Conservation (phyloP, 306 rosid species). For the Bauhinia variegata region DNA sequence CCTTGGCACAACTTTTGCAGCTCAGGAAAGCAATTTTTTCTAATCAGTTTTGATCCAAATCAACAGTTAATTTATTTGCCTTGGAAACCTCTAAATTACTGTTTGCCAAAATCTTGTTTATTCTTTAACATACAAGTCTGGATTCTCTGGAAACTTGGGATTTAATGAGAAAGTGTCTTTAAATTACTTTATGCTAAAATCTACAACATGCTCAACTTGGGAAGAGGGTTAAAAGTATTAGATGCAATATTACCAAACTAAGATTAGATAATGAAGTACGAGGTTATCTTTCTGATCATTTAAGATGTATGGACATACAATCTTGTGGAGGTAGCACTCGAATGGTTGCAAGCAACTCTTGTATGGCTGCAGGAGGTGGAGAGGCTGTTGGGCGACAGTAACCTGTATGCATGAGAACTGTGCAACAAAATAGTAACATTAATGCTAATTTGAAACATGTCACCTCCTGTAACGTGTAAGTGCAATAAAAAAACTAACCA, state of each 20-base stretch:
- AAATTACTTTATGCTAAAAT: no score
- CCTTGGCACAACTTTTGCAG: no score
- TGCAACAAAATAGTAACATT: constrained; percentile 41
- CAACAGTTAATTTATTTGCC: no score
- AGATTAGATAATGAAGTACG: constrained; percentile 21
- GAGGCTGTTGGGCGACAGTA: constrained; percentile 97
- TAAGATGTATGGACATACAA: constrained; percentile 52
- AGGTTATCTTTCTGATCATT: constrained; percentile 19
- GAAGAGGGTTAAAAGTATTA: background rate
- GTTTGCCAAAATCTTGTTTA: no score
- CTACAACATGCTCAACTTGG: no score
- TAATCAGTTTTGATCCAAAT: no score
- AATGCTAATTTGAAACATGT: constrained; percentile 31
- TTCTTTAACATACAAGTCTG: no score
- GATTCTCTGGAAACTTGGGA: no score
- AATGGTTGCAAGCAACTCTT: constrained; percentile 83
- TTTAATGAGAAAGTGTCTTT: no score
- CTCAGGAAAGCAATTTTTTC: no score
- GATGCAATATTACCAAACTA: background rate
- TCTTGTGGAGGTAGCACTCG: constrained; percentile 93
- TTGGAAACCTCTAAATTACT: no score
- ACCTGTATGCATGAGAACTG: constrained; percentile 99
- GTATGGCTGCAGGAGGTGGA: constrained; percentile 89
- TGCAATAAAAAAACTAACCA: constrained; percentile 22
- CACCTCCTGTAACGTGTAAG: constrained; percentile 6